Base-by-base conservation (phyloP, 768 basidiomycete species). In the Psilocybe cubensis region DNA sequence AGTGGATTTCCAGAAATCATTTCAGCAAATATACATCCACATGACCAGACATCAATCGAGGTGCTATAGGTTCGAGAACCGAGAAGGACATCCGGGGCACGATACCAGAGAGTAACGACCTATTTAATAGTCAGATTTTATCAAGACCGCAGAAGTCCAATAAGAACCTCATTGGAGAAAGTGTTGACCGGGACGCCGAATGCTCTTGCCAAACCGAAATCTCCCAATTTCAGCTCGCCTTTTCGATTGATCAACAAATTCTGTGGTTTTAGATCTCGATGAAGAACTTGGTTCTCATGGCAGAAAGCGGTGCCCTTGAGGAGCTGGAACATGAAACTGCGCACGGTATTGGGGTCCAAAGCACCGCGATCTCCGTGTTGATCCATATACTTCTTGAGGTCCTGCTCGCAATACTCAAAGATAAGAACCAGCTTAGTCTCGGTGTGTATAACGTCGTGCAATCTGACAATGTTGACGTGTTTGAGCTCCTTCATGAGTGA, bases 371-470 rank as follows among this genome's bases (percentile, higher is more conserved):
- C 95, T 54, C 97, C 97, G 65, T 97, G 89, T 31, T 92, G 89
- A 72, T 99, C 97, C 97, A 99, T 99, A 73, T 98, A 98, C 70
- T 94, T 95, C 75, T 99, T 99, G 44, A 99, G 82, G 76, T 99
- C 97, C 74, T 96, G 93, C 67, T 99, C 97, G 73, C 95, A 97
- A 71, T 86, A 98, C 75, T 99, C 97, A 73, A 98, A 99, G 63
- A 99, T 96, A 57, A 99, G 90, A 61, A 98, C 92, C 47, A 99
- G 88, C 66, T 98, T 98, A 7, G 93, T 92, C 75, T 99, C 97
- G 17, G 96, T 98, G 74, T 99, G 97, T 62, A 98, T 98, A 47
- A 99, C 97, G 72, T 98, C 97, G 78, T 98, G 90, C 18, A 99
- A 85, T 67, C 97, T 88, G 69, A 99, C 94, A 70, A 99, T 96